phyloP scores from a whole-genome alignment of 1,284 basidiomycete genomes.

The Trametes versicolor region DNA sequence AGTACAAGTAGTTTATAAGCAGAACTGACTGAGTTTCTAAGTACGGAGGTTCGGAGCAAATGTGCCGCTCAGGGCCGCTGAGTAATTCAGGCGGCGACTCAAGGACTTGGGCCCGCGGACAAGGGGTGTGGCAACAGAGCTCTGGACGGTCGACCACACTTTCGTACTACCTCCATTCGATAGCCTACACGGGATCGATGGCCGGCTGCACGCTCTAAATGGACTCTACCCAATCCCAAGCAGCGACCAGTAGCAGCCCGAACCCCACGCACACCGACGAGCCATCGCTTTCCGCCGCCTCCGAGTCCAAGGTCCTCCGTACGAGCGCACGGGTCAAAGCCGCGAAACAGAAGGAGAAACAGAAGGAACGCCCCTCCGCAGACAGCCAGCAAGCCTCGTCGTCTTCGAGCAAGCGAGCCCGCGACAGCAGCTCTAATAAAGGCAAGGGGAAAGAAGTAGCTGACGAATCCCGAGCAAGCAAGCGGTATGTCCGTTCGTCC shows the following conservation, averaged over 20 bases:
- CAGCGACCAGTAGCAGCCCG: conserved; percentile 70
- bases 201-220: conserved; percentile 86
- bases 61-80: conserved; percentile 22
- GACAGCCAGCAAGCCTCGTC: conserved; percentile 50
- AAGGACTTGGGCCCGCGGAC: conserved; percentile 32
- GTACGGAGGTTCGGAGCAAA: neutral
- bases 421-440: conserved; percentile 62
- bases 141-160: conserved; percentile 29
- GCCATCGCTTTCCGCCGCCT: conserved; percentile 41
- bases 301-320: conserved; percentile 62
- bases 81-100: conserved; percentile 32
- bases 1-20: no score
- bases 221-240: conserved; percentile 78
- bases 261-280: conserved; percentile 42
- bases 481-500: conserved; percentile 61
- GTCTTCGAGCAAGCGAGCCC: conserved; percentile 61
- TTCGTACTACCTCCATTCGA: conserved; percentile 37
- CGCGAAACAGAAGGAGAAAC: conserved; percentile 72
- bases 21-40: neutral
- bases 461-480: conserved; percentile 61
- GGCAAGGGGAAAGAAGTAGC: conserved; percentile 69
- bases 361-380: conserved; percentile 52
- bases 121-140: conserved; percentile 29
- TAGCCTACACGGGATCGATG: conserved; percentile 68
- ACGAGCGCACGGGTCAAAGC: conserved; percentile 82